phyloP scores from a whole-genome alignment of 768 basidiomycete species.

The Candolleomyces efflorescens region DNA sequence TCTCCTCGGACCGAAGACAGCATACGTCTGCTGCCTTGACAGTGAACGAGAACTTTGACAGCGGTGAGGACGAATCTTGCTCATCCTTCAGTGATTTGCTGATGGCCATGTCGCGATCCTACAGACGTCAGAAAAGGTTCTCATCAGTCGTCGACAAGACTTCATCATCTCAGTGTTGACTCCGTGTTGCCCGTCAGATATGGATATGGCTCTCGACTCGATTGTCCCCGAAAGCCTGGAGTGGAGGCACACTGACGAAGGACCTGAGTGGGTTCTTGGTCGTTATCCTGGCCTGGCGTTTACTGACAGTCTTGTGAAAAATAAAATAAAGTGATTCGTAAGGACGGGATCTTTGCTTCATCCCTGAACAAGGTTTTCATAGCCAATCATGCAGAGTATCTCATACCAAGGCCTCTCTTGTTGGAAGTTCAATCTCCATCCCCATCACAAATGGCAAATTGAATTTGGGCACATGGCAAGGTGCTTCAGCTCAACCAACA shows the following conservation, averaged over 20 bases:
- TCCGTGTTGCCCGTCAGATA: slow-evolving; percentile 46
- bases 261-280: slow-evolving; percentile 66
- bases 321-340: slow-evolving; percentile 70
- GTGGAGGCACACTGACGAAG: slow-evolving; percentile 90
- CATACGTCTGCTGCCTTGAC: slow-evolving; percentile 80
- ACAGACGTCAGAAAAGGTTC: slow-evolving; percentile 32
- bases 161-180: no score
- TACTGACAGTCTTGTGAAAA: slow-evolving; percentile 2
- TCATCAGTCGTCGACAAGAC: no score
- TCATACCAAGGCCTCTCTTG: slow-evolving; percentile 84
- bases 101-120: neutral
- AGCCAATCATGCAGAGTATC: slow-evolving; percentile 55
- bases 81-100: neutral
- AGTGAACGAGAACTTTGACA: slow-evolving; percentile 88
- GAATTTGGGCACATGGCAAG: slow-evolving; percentile 93
- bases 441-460: slow-evolving; percentile 78
- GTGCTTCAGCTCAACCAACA: slow-evolving; percentile 25
- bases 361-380: neutral
- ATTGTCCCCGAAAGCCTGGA: slow-evolving; percentile 81
- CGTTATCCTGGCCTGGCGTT: neutral
- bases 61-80: slow-evolving; percentile 39
- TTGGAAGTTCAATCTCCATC: slow-evolving; percentile 77
- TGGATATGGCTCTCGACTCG: slow-evolving; percentile 90
- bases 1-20: slow-evolving; percentile 22
- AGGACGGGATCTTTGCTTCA: slow-evolving; percentile 19